Evolutionary conservation across 768 basidiomycete genomes (phyloP), one percentile per base, ranked within the genome.

Genomic region (Boletales sp.): DNA sequence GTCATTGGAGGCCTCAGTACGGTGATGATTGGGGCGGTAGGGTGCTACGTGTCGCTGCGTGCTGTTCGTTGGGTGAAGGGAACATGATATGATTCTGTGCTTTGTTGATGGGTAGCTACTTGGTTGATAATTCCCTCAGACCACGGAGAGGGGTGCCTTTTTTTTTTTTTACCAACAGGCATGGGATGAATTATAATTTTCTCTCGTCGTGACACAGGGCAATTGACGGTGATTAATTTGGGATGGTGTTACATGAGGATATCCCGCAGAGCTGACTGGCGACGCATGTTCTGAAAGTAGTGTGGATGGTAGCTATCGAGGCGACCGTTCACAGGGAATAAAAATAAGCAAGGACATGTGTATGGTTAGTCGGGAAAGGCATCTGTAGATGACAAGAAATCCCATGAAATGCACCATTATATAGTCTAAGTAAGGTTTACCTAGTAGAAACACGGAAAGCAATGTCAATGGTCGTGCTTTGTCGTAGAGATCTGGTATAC

Each of bases 1-100:
- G 63, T 68, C 43, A 62, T 76, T 13, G 79, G 76, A 19, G 78
- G 79, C 74, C 62, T 74, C 57, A 79, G 78, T 47, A 69, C 76
- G 52, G 67, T 66, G 40, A 57, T 72, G 47, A 54, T 79, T 56
- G 74, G 76, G 24, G 24, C 39, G 70, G 69, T 58, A 69, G 67
- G 51, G 76, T 72, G 43, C 58, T 78, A 56, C 77, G 74, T 53
- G 48, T 47, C 49, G 4, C 42, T 66, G 37, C 63, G 35, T 24
- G 42, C 21, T 40, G 39, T 52, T 47, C 54, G 47, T 57, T 61
- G 62, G 67, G 32, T 65, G 48, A 54, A 51, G 27, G 37, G 41
- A 45, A 53, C 53, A 47, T 64, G 53, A 59, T 46, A 51, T 40
- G 17, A 39, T 27, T 15, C 35, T 40, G 49, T 52, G 45, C 40